phyloP scores from a whole-genome alignment of 129 eudicot genomes.

The Rutidosis leptorrhynchoides region DNA sequence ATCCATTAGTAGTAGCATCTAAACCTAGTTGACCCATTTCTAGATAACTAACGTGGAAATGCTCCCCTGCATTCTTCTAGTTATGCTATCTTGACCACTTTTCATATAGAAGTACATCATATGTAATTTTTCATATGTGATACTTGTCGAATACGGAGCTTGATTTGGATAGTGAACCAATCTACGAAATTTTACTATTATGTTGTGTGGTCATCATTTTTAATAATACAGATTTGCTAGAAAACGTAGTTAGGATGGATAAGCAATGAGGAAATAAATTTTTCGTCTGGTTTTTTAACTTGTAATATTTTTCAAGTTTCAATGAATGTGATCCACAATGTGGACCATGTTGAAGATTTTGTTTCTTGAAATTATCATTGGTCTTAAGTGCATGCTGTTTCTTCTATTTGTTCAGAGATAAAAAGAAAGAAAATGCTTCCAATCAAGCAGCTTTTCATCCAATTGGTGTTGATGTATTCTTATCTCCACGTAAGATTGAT shows the following conservation, averaged over 20 bases:
- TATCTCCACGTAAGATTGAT: constrained; percentile 75
- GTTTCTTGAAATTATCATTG: background rate
- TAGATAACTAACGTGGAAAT: background rate
- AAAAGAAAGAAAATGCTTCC: constrained; percentile 75
- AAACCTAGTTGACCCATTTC: background rate
- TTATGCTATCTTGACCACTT: background rate
- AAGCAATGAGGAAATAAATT: background rate
- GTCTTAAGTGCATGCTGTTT: background rate
- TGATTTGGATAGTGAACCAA: constrained; percentile 1
- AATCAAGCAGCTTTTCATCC: constrained; percentile 77
- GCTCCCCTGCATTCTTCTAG: background rate
- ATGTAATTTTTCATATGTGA: background rate
- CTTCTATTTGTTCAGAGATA: constrained; percentile 62
- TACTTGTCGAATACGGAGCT: constrained; percentile 6
- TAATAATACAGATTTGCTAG: background rate
- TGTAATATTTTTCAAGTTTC: background rate
- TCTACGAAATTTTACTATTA: background rate
- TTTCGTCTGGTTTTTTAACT: background rate
- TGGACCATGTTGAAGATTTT: background rate
- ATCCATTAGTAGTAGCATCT: background rate
- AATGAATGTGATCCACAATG: background rate
- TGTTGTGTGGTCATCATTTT: background rate
- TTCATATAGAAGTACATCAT: background rate
- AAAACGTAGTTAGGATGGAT: background rate
- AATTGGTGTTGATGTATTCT: constrained; percentile 78